A percentile compares a stretch with the other conserved stretches of the same genome.
Evolutionary conservation across 306 rosid species (phyloP).

Genomic region (Datisca glomerata): DNA sequence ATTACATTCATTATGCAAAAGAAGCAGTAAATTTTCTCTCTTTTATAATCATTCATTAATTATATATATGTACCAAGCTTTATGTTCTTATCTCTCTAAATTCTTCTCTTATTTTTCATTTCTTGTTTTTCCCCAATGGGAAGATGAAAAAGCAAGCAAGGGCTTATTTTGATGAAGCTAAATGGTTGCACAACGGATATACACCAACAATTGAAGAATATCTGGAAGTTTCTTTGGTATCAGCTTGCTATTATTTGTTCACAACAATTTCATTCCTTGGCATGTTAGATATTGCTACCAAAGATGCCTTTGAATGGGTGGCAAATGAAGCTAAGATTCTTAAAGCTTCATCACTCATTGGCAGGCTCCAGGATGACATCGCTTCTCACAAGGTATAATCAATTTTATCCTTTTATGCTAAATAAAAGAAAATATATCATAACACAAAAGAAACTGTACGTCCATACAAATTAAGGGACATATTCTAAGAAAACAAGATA

Average conservation of each 20-base stretch:
- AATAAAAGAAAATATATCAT: no score
- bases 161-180: slow-evolving; percentile 26
- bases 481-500: background rate
- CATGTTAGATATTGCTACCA: slow-evolving; percentile 12
- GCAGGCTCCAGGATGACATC: slow-evolving; percentile 7
- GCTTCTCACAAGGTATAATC: slow-evolving; percentile 12
- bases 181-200: slow-evolving; percentile 23
- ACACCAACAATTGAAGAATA: slow-evolving; percentile 30
- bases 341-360: background rate
- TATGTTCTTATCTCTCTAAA: no score
- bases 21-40: no score
- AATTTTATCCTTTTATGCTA: no score
- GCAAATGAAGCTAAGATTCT: slow-evolving; percentile 5
- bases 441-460: no score
- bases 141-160: slow-evolving; percentile 12
- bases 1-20: no score
- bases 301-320: slow-evolving; percentile 12
- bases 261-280: slow-evolving; percentile 3
- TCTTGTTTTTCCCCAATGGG: no score
- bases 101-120: no score
- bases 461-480: background rate
- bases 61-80: no score
- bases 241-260: background rate
- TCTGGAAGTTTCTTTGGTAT: background rate
- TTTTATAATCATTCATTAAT: no score